These are phyloP conservation scores for Paracorniculantispora psalliotae DNA, from an alignment of 2,329 filamentous ascomycete species.

Conservation along the genomic window DNA sequence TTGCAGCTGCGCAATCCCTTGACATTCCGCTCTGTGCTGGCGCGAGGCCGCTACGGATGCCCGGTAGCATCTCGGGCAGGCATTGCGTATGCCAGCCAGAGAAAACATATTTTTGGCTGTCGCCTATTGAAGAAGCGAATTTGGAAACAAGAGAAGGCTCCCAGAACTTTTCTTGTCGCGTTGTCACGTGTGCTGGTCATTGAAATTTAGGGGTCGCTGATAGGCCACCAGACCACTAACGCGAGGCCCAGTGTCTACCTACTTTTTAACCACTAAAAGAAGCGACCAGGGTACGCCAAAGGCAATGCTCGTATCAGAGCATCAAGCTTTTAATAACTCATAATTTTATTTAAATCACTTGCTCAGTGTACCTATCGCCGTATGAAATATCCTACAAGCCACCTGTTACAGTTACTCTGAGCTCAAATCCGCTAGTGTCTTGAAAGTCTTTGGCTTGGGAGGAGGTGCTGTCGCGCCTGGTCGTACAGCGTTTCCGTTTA, in stretches of 20 bases:
- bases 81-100: conserved; percentile 5
- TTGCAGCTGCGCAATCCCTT: background rate
- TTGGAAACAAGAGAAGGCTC: background rate
- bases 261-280: too few species aligned
- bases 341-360: too few species aligned
- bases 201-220: conserved; percentile 7
- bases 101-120: conserved; percentile 6
- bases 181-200: conserved; percentile 14
- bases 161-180: conserved; percentile 5
- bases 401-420: conserved; percentile 18
- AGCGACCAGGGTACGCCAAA: too few species aligned
- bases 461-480: conserved; percentile 29
- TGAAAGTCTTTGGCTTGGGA: conserved; percentile 29
- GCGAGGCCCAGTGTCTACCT: too few species aligned
- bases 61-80: conserved; percentile 11
- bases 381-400: background rate
- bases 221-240: background rate
- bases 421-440: conserved; percentile 51
- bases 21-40: background rate
- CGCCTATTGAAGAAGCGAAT: background rate
- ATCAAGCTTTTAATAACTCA: too few species aligned
- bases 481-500: conserved; percentile 17
- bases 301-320: too few species aligned
- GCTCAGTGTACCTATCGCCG: too few species aligned
- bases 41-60: background rate